Percentiles rank a stretch among this genome's conserved stretches.
These are phyloP conservation scores for Tylopilus subfusipes DNA, from an alignment of 768 basidiomycete genomes.

Conservation along the genomic window DNA sequence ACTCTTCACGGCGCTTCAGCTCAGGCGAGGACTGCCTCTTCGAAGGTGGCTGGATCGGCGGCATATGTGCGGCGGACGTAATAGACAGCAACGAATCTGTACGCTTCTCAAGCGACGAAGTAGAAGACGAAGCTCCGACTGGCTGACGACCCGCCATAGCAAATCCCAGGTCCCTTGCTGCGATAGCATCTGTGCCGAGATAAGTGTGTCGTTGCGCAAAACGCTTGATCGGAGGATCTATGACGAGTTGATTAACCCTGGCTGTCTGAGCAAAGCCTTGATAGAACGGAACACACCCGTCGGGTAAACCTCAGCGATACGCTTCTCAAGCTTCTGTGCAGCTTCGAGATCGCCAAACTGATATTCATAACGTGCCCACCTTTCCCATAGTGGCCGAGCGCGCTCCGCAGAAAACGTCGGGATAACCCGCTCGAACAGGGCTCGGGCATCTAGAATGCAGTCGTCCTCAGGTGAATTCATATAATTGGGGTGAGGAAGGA, in stretches of 20 bases:
- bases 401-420: slow-evolving; percentile 71
- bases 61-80: slow-evolving; percentile 25
- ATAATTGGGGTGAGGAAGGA: slow-evolving; percentile 7
- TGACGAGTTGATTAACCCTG: neutral
- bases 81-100: slow-evolving; percentile 37
- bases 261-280: neutral
- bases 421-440: slow-evolving; percentile 89
- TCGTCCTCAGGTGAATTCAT: slow-evolving; percentile 3
- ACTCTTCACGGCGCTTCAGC: slow-evolving; percentile 43
- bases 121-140: slow-evolving; percentile 16
- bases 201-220: slow-evolving; percentile 79
- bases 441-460: slow-evolving; percentile 74
- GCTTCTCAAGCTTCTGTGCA: slow-evolving; percentile 82
- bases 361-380: slow-evolving; percentile 95
- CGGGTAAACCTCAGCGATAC: slow-evolving; percentile 85
- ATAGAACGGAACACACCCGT: slow-evolving; percentile 50
- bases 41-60: slow-evolving; percentile 18
- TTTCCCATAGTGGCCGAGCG: slow-evolving; percentile 88
- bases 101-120: slow-evolving; percentile 30
- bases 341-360: slow-evolving; percentile 91
- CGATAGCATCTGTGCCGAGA: slow-evolving; percentile 82
- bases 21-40: slow-evolving; percentile 35
- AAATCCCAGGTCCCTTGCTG: slow-evolving; percentile 83
- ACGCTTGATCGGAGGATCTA: slow-evolving; percentile 87
- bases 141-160: slow-evolving; percentile 42